Conservation (phyloP, 2,329 filamentous ascomycete genomes). For the Thelonectria rubi region DNA sequence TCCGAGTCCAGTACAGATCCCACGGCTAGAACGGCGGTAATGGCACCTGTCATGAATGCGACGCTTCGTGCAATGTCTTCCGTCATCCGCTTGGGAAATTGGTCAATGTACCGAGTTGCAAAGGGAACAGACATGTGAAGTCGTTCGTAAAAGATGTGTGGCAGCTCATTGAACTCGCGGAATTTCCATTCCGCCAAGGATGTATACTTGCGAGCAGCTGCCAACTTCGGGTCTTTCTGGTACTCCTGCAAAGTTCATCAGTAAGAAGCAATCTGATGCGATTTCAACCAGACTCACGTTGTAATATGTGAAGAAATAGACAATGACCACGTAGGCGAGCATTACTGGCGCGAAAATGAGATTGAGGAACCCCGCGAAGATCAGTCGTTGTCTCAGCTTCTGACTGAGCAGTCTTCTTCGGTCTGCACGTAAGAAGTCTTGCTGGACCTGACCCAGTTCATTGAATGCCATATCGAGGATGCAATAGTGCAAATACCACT, state of each 20-base stretch:
- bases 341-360: slow-evolving; percentile 87
- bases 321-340: slow-evolving; percentile 83
- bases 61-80: slow-evolving; percentile 86
- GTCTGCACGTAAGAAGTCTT: slow-evolving; percentile 84
- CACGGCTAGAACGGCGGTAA: slow-evolving; percentile 85
- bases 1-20: slow-evolving; percentile 91
- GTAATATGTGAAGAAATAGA: slow-evolving; percentile 96
- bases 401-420: slow-evolving; percentile 81
- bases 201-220: slow-evolving; percentile 85
- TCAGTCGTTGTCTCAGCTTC: slow-evolving; percentile 79
- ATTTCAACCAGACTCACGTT: slow-evolving; percentile 65
- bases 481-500: slow-evolving; percentile 91
- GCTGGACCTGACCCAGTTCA: slow-evolving; percentile 84
- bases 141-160: slow-evolving; percentile 88
- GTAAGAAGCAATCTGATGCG: neutral
- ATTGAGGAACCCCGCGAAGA: slow-evolving; percentile 86
- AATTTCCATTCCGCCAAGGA: slow-evolving; percentile 98
- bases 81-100: slow-evolving; percentile 95
- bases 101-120: slow-evolving; percentile 89
- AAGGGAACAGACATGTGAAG: slow-evolving; percentile 95
- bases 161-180: slow-evolving; percentile 95
- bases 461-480: slow-evolving; percentile 96
- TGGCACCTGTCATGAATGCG: slow-evolving; percentile 85
- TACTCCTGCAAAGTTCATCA: slow-evolving; percentile 72
- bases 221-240: slow-evolving; percentile 89